Evolutionary conservation across 805 yeast genomes (phyloP).

Genomic region (Tetrapisispora phaffii): DNA sequence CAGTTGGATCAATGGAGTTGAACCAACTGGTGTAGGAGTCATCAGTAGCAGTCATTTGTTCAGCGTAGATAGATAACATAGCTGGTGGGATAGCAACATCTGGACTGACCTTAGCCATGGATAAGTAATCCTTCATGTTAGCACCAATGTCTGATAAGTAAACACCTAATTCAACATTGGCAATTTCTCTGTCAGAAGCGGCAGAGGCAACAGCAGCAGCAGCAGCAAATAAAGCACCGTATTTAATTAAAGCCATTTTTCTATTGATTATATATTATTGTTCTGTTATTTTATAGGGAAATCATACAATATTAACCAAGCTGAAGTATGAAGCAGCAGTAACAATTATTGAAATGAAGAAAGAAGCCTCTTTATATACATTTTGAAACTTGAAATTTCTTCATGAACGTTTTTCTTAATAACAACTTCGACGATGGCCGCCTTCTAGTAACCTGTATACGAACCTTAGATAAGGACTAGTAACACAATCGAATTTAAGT

Average conservation of each 20-base stretch:
- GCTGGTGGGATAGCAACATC: slow-evolving; percentile 9
- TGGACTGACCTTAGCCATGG: slow-evolving; percentile 7
- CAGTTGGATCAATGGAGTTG: slow-evolving; percentile 17
- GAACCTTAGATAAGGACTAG: not conserved
- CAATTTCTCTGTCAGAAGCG: slow-evolving; percentile 5
- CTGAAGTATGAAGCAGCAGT: not conserved
- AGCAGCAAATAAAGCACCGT: slow-evolving; percentile 4
- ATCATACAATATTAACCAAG: not conserved
- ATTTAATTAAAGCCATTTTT: slow-evolving; percentile 2
- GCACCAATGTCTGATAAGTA: slow-evolving; percentile 11
- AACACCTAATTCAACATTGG: slow-evolving; percentile 12
- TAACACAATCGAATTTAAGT: not conserved
- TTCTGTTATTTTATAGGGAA: not conserved
- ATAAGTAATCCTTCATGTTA: slow-evolving; percentile 9
- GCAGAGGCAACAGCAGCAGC: slow-evolving; percentile 10
- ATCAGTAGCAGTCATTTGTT: slow-evolving; percentile 26
- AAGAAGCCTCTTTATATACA: not conserved
- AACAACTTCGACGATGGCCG: too few relatives aligned
- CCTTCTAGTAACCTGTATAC: too few relatives aligned
- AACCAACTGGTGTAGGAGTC: slow-evolving; percentile 27
- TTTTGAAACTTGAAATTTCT: not conserved
- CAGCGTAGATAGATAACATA: slow-evolving; percentile 8
- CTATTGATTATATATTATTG: not conserved
- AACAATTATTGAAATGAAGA: not conserved
- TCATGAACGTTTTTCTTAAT: too few relatives aligned